Conservation (phyloP, 768 basidiomycete genomes). For the Pilatotrama ljubarskyi region DNA sequence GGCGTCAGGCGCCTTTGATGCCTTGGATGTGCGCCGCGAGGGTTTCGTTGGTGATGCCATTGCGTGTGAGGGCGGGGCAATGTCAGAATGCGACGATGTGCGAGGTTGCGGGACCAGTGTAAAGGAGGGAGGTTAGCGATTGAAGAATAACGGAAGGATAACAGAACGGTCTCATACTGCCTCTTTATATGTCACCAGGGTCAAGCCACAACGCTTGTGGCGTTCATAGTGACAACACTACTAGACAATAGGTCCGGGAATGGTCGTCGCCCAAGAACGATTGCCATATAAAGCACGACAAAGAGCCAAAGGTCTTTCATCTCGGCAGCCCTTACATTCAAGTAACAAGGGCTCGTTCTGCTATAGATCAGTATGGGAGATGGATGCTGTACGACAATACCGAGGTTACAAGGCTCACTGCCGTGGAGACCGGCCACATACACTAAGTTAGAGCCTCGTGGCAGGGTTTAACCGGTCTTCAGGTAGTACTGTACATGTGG, state of each 20-base stretch:
- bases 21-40: neutral
- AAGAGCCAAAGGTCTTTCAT: neutral
- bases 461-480: no score
- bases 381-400: no score
- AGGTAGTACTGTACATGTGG: no score
- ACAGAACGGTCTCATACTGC: neutral
- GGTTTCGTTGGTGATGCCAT: neutral
- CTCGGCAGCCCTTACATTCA: neutral
- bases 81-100: neutral
- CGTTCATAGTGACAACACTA: neutral
- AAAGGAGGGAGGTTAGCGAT: no score
- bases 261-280: neutral
- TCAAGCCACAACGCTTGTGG: constrained; percentile 6
- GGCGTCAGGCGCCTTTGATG: neutral
- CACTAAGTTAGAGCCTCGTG: no score
- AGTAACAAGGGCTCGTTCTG: no score
- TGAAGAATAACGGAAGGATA: no score
- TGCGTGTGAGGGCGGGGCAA: no score
- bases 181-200: neutral
- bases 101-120: no score
- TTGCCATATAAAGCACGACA: neutral
- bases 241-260: neutral
- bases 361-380: no score
- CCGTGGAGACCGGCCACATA: no score
- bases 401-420: no score